A percentile compares a stretch with the other conserved stretches of the same genome.
These are phyloP conservation scores for Kentomonas sorsogonicus DNA, from an alignment of 208 protist genomes.

Conservation along the genomic window DNA sequence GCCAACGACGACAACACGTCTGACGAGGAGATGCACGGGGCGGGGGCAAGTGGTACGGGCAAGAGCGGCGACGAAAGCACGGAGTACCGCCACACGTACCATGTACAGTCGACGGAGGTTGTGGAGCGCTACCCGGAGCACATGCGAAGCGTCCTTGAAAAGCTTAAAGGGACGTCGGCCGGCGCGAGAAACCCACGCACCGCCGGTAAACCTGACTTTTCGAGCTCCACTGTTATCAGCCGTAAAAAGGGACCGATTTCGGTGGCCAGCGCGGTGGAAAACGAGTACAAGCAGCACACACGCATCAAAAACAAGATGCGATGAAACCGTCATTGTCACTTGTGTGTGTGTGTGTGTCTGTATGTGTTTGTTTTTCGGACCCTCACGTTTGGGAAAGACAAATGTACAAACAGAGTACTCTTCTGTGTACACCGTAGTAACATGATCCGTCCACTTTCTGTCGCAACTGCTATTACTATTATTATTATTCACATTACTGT, in stretches of 20 bases:
- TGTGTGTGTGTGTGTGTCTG: too few relatives aligned
- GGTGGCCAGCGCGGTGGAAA: slow-evolving; percentile 43
- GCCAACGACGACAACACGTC: neutral
- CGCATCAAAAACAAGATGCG: too few relatives aligned
- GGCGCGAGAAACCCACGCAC: neutral
- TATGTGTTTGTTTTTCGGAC: too few relatives aligned
- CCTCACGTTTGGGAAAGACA: neutral
- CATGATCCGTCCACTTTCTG: too few relatives aligned
- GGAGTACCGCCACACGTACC: slow-evolving; percentile 66
- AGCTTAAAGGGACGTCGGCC: slow-evolving; percentile 24
- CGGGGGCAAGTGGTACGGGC: neutral
- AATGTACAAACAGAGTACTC: neutral
- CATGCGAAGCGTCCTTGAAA: slow-evolving; percentile 68
- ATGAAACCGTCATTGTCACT: too few relatives aligned
- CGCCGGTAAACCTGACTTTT: neutral
- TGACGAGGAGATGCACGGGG: neutral
- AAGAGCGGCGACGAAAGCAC: slow-evolving; percentile 21
- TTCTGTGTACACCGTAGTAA: too few relatives aligned
- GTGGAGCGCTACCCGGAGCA: slow-evolving; percentile 73
- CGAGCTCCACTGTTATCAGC: slow-evolving; percentile 64
- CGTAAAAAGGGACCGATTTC: slow-evolving; percentile 78
- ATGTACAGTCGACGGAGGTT: slow-evolving; percentile 71
- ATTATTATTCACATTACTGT: too few relatives aligned
- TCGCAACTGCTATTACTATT: too few relatives aligned
- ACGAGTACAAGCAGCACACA: slow-evolving; percentile 39